Evolutionary conservation across 345 rosid genomes (phyloP).

Genomic region (Geranium rotundifolium): DNA sequence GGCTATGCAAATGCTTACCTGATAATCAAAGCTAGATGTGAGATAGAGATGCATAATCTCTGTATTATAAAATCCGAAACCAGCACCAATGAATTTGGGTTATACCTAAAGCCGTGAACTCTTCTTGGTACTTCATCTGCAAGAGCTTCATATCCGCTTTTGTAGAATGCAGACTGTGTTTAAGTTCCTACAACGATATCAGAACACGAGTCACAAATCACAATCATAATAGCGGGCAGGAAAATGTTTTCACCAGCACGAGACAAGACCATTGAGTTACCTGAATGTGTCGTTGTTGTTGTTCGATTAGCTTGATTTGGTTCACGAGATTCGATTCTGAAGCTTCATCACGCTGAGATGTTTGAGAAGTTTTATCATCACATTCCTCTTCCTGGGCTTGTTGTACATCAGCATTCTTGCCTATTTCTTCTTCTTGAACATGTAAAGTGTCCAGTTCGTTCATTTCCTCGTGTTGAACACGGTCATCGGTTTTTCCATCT

Average conservation of each 20-base stretch:
- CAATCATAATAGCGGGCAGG: neutral
- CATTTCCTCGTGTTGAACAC: neutral
- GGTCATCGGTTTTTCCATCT: neutral
- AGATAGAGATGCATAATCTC: constrained; percentile 7
- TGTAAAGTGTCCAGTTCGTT: neutral
- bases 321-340: constrained; percentile 14
- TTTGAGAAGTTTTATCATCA: constrained; percentile 1
- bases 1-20: constrained; percentile 59
- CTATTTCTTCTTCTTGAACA: neutral
- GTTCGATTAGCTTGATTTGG: constrained; percentile 24
- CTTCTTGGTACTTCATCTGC: constrained; percentile 61
- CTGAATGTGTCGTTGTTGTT: constrained; percentile 43
- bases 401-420: neutral
- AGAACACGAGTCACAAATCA: constrained; percentile 5
- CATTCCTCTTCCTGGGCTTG: constrained; percentile 13
- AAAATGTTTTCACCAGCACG: neutral
- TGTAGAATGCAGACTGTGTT: constrained; percentile 37
- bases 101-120: constrained; percentile 51
- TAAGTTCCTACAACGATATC: constrained; percentile 47
- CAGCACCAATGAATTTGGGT: constrained; percentile 3
- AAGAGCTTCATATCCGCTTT: constrained; percentile 60
- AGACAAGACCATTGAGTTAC: constrained; percentile 18
- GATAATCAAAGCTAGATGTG: constrained; percentile 15
- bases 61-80: constrained; percentile 7
- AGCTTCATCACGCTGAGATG: constrained; percentile 13